These are phyloP conservation scores for Penicillium sp. DNA, from an alignment of 2,329 filamentous ascomycete genomes.

Conservation along the genomic window DNA sequence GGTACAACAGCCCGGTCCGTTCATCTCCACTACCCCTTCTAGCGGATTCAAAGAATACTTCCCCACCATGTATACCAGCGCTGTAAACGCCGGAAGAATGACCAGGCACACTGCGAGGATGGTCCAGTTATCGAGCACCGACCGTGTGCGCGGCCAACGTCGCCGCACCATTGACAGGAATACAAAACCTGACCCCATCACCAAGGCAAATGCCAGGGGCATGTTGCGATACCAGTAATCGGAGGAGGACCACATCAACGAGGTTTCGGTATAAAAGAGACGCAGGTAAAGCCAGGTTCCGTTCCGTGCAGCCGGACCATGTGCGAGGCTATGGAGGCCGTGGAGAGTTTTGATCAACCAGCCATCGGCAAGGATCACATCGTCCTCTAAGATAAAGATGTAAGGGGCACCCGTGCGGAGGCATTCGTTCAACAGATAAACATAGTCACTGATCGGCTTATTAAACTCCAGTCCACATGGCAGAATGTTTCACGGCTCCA, in stretches of 20 bases:
- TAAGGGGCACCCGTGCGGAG: conserved; percentile 28
- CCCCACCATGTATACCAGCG: conserved; percentile 23
- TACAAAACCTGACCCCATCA: conserved; percentile 4
- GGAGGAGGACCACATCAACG: conserved; percentile 21
- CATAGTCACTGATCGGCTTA: conserved; percentile 5
- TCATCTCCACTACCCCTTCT: conserved; percentile 23
- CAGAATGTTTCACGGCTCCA: background rate
- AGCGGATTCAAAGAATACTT: conserved; percentile 24
- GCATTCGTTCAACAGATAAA: conserved; percentile 27
- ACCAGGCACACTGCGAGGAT: conserved; percentile 18
- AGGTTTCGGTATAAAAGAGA: conserved; percentile 33
- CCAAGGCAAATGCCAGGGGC: conserved; percentile 17
- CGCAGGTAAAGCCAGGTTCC: conserved; percentile 28
- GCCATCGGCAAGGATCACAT: conserved; percentile 35
- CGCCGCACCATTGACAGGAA: conserved; percentile 14
- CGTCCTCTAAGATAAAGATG: conserved; percentile 36
- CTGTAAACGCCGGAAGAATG: conserved; percentile 20
- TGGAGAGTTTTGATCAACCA: conserved; percentile 32
- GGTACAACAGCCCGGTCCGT: conserved; percentile 30
- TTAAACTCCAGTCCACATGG: too few species aligned
- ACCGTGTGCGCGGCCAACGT: conserved; percentile 3
- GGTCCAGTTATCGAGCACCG: conserved; percentile 14
- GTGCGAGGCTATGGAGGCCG: conserved; percentile 12
- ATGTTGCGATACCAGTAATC: conserved; percentile 25
- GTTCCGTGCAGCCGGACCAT: conserved; percentile 1